phyloP scores from a whole-genome alignment of 768 basidiomycete species.

The Panaeolus cyanescens region DNA sequence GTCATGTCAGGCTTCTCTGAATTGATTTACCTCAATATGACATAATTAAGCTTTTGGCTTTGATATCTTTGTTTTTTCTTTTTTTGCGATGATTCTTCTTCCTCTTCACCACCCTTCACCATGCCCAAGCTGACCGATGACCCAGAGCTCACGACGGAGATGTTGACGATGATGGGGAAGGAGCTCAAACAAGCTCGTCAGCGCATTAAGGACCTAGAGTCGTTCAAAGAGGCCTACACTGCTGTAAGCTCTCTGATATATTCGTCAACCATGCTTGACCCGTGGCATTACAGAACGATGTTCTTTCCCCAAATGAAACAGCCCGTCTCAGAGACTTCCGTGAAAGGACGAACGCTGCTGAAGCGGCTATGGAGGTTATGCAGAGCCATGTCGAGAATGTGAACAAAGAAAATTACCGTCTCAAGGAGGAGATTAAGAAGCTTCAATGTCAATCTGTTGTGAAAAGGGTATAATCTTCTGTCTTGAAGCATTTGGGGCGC shows the following conservation, averaged over 20 bases:
- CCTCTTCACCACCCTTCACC: not conserved
- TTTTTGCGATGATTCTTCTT: not conserved
- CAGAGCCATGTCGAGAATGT: slow-evolving; percentile 1
- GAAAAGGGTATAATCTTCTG: not conserved
- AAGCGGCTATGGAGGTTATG: slow-evolving; percentile 4
- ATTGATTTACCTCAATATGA: slow-evolving; percentile 1
- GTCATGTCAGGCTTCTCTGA: not conserved
- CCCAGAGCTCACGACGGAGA: slow-evolving; percentile 1
- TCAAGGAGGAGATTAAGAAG: not conserved
- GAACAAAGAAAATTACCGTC: slow-evolving; percentile 1
- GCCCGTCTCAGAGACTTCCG: not conserved
- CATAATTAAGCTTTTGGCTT: slow-evolving; percentile 1
- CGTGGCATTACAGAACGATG: not conserved
- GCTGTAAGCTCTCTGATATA: not conserved
- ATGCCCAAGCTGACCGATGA: not conserved
- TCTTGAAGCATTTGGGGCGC: too few relatives aligned
- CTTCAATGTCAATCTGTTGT: not conserved
- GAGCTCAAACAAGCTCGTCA: not conserved
- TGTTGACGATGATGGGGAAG: not conserved
- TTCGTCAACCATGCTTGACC: not conserved
- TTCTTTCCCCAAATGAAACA: not conserved
- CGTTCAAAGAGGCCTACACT: not conserved
- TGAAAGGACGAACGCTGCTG: not conserved
- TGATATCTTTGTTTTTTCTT: not conserved
- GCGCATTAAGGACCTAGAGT: not conserved